Evolutionary conservation across 176 grass and related monocot species (phyloP), one percentile per base, ranked within the genome.

Genomic region (Rhynchospora tenuis): DNA sequence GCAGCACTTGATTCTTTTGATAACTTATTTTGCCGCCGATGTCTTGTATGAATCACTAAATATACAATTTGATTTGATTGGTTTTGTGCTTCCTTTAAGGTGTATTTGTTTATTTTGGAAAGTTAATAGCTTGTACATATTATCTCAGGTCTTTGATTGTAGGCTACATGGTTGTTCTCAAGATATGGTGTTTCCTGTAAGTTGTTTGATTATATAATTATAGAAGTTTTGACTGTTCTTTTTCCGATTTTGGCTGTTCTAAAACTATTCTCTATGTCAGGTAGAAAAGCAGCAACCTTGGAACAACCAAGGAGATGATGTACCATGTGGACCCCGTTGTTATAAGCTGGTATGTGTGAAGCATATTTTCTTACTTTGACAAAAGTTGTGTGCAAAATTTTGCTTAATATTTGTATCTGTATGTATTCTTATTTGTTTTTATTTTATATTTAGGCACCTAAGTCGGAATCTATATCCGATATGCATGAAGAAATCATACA

Each of bases 1-100:
- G 92, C 95, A 55, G 95, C 95, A 83, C 81, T 95, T 86, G 95
- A 98, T 93, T 98, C 95, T 59, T 98, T 93, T 89, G 95, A 98
- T 88, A 98, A 98, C 78, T 91, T 98, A 29, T 98, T 98, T 69
- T 98, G 95, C 85, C 87, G 95, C 55, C 87, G 95, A 80, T 98
- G 95, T 85, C 83, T 98, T 31, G 95, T 98, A 91, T 16, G 92
- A 44, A 65, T 52, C 72, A 58, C 63, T 75, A 24, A 59, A 44
- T 46, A 73, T 59, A 68, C 77, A 83, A 67, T 63, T 59, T 38
- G 22, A 24, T 59, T 50, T 55, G 61, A 14, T 85, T 71, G 46
- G 31, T 78, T 54, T 82, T 54, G 50, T 77, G 33, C 66, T 55
- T 74, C 79, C 65, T 84, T 59, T 59, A 28, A 73, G 27, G 80